These are phyloP conservation scores for Magnolia kwangsiensis DNA, from an alignment of 164 flowering plant genomes.

Conservation along the genomic window DNA sequence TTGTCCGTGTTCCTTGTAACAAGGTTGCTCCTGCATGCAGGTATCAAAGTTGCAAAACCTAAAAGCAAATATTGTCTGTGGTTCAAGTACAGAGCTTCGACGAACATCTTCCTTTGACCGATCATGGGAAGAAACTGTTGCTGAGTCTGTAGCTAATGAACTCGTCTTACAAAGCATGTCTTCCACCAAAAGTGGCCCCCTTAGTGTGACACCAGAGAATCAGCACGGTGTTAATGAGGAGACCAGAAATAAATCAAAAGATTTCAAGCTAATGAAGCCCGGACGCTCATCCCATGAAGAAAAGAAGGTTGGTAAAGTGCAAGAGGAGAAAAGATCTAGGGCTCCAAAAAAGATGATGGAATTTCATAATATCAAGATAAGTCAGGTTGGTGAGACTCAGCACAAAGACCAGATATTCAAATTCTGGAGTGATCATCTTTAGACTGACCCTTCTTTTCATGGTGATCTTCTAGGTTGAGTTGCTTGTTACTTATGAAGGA, in stretches of 20 bases:
- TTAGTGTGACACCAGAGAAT: slow-evolving; percentile 48
- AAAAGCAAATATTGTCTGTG: slow-evolving; percentile 46
- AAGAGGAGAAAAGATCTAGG: slow-evolving; percentile 77
- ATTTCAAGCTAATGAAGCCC: slow-evolving; percentile 56
- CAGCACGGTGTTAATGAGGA: slow-evolving; percentile 47
- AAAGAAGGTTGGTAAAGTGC: slow-evolving; percentile 63
- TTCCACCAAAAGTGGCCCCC: slow-evolving; percentile 44
- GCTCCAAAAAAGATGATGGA: slow-evolving; percentile 88
- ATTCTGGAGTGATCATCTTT: neutral
- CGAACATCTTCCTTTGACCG: slow-evolving; percentile 94
- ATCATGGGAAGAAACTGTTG: slow-evolving; percentile 94
- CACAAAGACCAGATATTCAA: neutral
- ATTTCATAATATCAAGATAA: slow-evolving; percentile 90
- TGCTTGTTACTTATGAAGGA: slow-evolving; percentile 89
- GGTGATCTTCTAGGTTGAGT: slow-evolving; percentile 63
- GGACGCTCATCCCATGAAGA: slow-evolving; percentile 94
- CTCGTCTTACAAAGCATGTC: slow-evolving; percentile 52
- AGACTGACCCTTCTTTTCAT: neutral
- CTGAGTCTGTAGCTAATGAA: slow-evolving; percentile 92
- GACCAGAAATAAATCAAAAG: slow-evolving; percentile 56
- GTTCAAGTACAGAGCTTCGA: slow-evolving; percentile 66
- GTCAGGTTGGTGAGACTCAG: slow-evolving; percentile 59
- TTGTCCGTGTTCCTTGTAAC: neutral
- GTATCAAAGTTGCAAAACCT: slow-evolving; percentile 55
- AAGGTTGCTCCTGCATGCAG: slow-evolving; percentile 32